phyloP scores from a whole-genome alignment of 2,329 filamentous ascomycete genomes.

The Trichophyton rubrum region DNA sequence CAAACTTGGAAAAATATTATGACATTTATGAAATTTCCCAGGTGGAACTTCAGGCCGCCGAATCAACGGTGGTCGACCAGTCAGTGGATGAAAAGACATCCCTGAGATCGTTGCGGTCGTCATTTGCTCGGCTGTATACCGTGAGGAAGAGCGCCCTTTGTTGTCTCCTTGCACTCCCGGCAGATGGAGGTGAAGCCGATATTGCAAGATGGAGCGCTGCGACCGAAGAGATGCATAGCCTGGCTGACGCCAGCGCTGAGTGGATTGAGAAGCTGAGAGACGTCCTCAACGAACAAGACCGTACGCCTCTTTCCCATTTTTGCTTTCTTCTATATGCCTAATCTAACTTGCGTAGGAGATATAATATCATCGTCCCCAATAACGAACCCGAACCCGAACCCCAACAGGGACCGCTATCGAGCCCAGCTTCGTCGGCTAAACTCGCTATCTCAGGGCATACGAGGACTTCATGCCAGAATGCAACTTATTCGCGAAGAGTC shows the following conservation, averaged over 20 bases:
- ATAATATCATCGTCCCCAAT: conserved; percentile 38
- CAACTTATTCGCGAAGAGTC: conserved; percentile 85
- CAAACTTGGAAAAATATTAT: conserved; percentile 81
- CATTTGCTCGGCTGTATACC: conserved; percentile 67
- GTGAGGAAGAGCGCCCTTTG: conserved; percentile 78
- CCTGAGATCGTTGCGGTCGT: conserved; percentile 66
- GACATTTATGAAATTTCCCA: conserved; percentile 75
- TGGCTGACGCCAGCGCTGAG: conserved; percentile 49
- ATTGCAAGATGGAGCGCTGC: conserved; percentile 67
- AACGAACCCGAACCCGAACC: conserved; percentile 30
- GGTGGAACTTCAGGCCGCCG: conserved; percentile 59
- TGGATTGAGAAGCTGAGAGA: conserved; percentile 54
- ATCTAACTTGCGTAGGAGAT: conserved; percentile 20
- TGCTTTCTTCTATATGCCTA: conserved; percentile 6
- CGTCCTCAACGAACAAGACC: conserved; percentile 68
- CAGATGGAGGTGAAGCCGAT: conserved; percentile 64
- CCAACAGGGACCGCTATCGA: conserved; percentile 70
- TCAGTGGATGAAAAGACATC: conserved; percentile 65
- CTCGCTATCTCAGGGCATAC: conserved; percentile 77
- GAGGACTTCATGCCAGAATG: conserved; percentile 86
- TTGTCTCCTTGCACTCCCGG: conserved; percentile 75
- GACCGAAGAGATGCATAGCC: conserved; percentile 56
- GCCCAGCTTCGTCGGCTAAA: conserved; percentile 80
- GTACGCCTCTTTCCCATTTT: conserved; percentile 35
- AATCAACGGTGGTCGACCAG: conserved; percentile 49